phyloP scores from a whole-genome alignment of 331 rosid species.

The Acacia concinna region DNA sequence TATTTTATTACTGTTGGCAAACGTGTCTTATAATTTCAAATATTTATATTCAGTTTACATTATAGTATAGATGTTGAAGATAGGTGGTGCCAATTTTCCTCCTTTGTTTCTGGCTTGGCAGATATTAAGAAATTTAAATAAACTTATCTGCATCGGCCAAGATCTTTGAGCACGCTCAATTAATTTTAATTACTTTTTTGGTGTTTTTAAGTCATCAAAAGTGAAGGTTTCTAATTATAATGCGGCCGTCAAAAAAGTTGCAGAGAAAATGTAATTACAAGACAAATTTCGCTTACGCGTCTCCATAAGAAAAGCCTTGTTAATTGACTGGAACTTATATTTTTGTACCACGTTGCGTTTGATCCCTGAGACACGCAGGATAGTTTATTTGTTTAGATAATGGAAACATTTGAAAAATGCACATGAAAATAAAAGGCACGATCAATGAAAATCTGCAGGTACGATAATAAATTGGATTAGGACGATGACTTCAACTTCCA shows the following conservation, averaged over 20 bases:
- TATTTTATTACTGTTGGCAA: slow-evolving; percentile 21
- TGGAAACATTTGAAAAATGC: not conserved
- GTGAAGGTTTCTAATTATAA: slow-evolving; percentile 18
- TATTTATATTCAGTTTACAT: slow-evolving; percentile 4
- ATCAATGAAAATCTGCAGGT: slow-evolving; percentile 7
- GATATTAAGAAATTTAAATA: slow-evolving; percentile 28
- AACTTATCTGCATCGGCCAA: slow-evolving; percentile 36
- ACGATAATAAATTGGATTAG: not conserved
- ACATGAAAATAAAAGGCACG: not conserved
- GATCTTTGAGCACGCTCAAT: slow-evolving; percentile 15
- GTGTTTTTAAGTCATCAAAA: slow-evolving; percentile 32
- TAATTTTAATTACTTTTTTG: not conserved
- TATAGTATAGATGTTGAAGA: not conserved
- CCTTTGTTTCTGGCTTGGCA: not conserved
- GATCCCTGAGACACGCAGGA: slow-evolving; percentile 22
- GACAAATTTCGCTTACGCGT: slow-evolving; percentile 38
- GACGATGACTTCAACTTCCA: not conserved
- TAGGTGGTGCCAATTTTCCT: slow-evolving; percentile 16
- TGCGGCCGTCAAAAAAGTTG: slow-evolving; percentile 47
- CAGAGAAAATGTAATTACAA: not conserved
- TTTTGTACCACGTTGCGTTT: slow-evolving; percentile 35
- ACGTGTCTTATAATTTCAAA: slow-evolving; percentile 33
- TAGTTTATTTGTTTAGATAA: slow-evolving; percentile 14
- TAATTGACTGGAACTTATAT: slow-evolving; percentile 23
- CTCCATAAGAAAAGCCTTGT: not conserved